Percentiles rank a stretch among this genome's conserved stretches.
Evolutionary conservation across 2,329 filamentous ascomycete species (phyloP).

Genomic region (Stylonectria norvegica): DNA sequence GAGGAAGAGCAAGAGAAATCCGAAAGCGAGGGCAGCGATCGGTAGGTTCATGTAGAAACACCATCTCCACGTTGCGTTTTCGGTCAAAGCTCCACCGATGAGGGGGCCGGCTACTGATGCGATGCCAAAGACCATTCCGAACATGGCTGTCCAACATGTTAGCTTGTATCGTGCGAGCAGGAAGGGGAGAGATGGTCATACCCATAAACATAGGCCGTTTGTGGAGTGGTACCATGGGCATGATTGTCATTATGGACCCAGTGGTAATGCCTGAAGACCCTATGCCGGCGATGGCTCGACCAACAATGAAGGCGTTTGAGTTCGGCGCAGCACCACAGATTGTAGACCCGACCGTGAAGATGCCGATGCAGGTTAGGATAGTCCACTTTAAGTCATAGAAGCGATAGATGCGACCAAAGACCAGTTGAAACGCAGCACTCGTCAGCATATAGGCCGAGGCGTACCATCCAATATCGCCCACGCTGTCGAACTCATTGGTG

Average conservation of each 20-base stretch:
- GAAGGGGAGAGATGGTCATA: slow-evolving; percentile 2
- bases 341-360: slow-evolving; percentile 54
- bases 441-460: slow-evolving; percentile 60
- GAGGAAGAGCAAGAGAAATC: slow-evolving; percentile 49
- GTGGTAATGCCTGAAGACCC: slow-evolving; percentile 57
- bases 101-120: slow-evolving; percentile 52
- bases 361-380: slow-evolving; percentile 45
- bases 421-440: slow-evolving; percentile 50
- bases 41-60: slow-evolving; percentile 60
- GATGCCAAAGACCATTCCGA: slow-evolving; percentile 54
- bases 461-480: slow-evolving; percentile 63
- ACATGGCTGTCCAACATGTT: slow-evolving; percentile 38
- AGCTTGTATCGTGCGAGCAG: slow-evolving; percentile 3
- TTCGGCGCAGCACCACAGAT: slow-evolving; percentile 54
- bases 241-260: slow-evolving; percentile 54
- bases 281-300: slow-evolving; percentile 54
- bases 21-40: slow-evolving; percentile 49
- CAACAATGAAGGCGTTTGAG: slow-evolving; percentile 53
- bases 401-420: slow-evolving; percentile 53
- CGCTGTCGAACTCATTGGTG: slow-evolving; percentile 54
- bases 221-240: slow-evolving; percentile 56
- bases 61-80: slow-evolving; percentile 50
- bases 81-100: slow-evolving; percentile 52
- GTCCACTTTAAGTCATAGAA: slow-evolving; percentile 50
- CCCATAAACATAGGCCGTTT: slow-evolving; percentile 53